A percentile compares a stretch with the other conserved stretches of the same genome.
These are phyloP conservation scores for Ceratobasidium theobromae DNA, from an alignment of 1,284 basidiomycete genomes.

Conservation along the genomic window DNA sequence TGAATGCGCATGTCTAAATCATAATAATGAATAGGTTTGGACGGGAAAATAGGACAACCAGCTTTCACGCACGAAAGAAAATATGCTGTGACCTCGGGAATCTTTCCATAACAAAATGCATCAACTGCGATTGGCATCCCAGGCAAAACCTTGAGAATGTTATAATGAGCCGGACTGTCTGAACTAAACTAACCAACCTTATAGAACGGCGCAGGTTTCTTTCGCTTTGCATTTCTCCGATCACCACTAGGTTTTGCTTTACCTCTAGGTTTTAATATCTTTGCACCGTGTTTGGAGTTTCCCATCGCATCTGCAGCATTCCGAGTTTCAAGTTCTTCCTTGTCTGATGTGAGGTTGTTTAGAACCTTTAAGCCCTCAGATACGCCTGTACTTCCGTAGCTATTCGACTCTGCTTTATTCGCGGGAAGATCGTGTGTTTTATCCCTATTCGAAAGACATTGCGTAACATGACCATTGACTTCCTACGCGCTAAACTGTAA, in stretches of 20 bases:
- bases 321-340: slow-evolving; percentile 81
- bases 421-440: too few relatives aligned
- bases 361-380: slow-evolving; percentile 67
- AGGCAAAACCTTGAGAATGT: slow-evolving; percentile 57
- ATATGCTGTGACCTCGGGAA: slow-evolving; percentile 85
- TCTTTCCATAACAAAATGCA: slow-evolving; percentile 90
- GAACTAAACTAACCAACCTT: slow-evolving; percentile 55
- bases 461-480: background rate
- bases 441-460: too few relatives aligned
- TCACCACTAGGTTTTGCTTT: slow-evolving; percentile 41
- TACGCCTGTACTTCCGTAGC: too few relatives aligned
- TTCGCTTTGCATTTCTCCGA: slow-evolving; percentile 55
- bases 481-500: slow-evolving; percentile 18
- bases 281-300: slow-evolving; percentile 47
- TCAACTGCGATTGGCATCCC: slow-evolving; percentile 98
- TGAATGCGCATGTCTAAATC: slow-evolving; percentile 82
- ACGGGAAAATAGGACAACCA: background rate
- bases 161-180: background rate
- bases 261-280: slow-evolving; percentile 42
- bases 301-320: slow-evolving; percentile 67
- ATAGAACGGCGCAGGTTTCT: slow-evolving; percentile 86
- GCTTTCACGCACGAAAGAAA: slow-evolving; percentile 73
- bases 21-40: slow-evolving; percentile 29
- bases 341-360: slow-evolving; percentile 78
- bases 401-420: too few relatives aligned